These are phyloP conservation scores for Tuber indicum DNA, from an alignment of 495 filamentous ascomycete genomes.

Conservation along the genomic window DNA sequence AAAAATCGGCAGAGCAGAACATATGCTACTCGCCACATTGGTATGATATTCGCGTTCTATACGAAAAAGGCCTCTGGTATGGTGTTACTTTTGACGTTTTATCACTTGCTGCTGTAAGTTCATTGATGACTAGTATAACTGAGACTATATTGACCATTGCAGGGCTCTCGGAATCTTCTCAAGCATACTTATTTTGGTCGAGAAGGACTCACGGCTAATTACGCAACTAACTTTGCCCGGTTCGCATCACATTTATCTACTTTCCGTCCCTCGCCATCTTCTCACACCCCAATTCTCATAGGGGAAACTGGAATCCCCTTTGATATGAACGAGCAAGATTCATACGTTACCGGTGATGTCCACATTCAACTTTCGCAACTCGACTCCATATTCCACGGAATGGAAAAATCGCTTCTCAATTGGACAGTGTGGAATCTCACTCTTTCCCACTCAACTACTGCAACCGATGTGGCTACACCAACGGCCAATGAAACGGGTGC, in stretches of 20 bases:
- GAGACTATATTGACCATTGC: constrained; percentile 3
- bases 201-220: constrained; percentile 34
- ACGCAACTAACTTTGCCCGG: constrained; percentile 36
- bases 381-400: constrained; percentile 35
- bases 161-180: constrained; percentile 39
- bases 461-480: constrained; percentile 6
- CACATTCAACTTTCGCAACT: constrained; percentile 36
- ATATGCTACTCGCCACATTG: constrained; percentile 69
- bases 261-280: constrained; percentile 18
- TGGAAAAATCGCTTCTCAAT: constrained; percentile 37
- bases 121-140: background rate
- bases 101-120: constrained; percentile 33
- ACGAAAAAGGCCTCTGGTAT: constrained; percentile 61
- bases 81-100: constrained; percentile 64
- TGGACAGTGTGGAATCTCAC: constrained; percentile 42
- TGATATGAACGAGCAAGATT: constrained; percentile 67
- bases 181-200: constrained; percentile 41
- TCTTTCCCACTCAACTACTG: constrained; percentile 25
- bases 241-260: constrained; percentile 26
- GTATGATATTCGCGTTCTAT: constrained; percentile 67
- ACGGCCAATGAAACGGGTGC: constrained; percentile 51
- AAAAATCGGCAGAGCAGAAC: constrained; percentile 48
- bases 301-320: constrained; percentile 72
- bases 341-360: constrained; percentile 58
- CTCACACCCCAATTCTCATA: constrained; percentile 42